Conservation (phyloP, 2,329 filamentous ascomycete genomes). For the Talaromyces albobiverticillius region DNA sequence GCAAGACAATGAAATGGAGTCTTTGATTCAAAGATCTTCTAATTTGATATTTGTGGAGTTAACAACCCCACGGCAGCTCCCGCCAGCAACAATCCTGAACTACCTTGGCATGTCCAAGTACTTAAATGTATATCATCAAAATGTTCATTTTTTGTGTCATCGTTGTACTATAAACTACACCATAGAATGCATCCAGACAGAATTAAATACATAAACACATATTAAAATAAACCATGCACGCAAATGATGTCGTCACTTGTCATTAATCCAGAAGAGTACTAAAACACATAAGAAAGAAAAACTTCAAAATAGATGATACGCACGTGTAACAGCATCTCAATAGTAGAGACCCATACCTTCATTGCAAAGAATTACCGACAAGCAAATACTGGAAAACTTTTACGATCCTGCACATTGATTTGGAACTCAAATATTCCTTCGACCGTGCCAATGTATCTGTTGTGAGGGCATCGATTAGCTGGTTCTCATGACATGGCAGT, state of each 20-base stretch:
- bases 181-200: background rate
- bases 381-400: conserved; percentile 44
- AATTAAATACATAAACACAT: too few relatives aligned
- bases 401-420: conserved; percentile 46
- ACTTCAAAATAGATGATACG: background rate
- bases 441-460: conserved; percentile 47
- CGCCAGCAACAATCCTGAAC: background rate
- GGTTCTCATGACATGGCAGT: background rate
- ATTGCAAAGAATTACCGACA: conserved; percentile 30
- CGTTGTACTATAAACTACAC: background rate
- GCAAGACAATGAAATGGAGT: background rate
- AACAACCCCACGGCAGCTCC: conserved; percentile 1
- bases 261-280: background rate
- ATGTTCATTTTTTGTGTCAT: background rate
- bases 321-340: background rate
- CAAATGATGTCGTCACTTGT: background rate
- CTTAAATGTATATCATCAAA: background rate
- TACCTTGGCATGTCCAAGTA: too few relatives aligned
- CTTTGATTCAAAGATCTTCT: conserved; percentile 1
- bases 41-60: conserved; percentile 9
- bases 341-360: background rate
- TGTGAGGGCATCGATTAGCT: conserved; percentile 15
- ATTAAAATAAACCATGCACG: background rate
- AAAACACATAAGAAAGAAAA: background rate
- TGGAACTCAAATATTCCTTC: conserved; percentile 49